phyloP scores from a whole-genome alignment of 371 early-diverging fungal species.

The Phascolomyces articulosus region DNA sequence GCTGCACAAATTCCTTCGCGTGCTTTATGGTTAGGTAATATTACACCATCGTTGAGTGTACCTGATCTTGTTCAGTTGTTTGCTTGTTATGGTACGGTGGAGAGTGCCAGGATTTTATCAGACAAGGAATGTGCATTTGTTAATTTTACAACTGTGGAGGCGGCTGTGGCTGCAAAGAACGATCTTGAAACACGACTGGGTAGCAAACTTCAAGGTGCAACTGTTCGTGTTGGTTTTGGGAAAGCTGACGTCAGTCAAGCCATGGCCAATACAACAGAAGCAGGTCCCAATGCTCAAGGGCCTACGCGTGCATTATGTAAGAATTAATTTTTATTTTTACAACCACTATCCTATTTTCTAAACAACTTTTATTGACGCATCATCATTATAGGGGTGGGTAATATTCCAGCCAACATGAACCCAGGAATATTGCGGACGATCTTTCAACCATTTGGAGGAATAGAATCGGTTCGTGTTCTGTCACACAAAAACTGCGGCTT shows the following conservation, averaged over 20 bases:
- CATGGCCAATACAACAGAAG: constrained; percentile 54
- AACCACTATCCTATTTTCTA: too few relatives aligned
- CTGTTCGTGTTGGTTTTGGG: constrained; percentile 39
- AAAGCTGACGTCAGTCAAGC: constrained; percentile 45
- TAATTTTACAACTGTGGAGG: constrained; percentile 35
- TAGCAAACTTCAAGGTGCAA: constrained; percentile 24
- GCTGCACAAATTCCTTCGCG: constrained; percentile 67
- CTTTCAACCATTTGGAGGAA: constrained; percentile 84
- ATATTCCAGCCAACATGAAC: constrained; percentile 84
- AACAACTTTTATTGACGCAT: not conserved
- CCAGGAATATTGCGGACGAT: constrained; percentile 75
- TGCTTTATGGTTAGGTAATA: constrained; percentile 92
- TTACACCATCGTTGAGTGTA: constrained; percentile 77
- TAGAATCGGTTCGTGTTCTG: constrained; percentile 93
- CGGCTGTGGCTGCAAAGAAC: constrained; percentile 40
- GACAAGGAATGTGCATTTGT: constrained; percentile 60
- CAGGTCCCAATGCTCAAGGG: constrained; percentile 41
- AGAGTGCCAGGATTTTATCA: constrained; percentile 87
- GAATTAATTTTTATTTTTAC: too few relatives aligned
- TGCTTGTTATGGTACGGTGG: constrained; percentile 87
- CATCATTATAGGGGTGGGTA: constrained; percentile 82
- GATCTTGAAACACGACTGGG: constrained; percentile 31
- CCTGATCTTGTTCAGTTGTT: constrained; percentile 83
- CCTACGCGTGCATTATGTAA: constrained; percentile 53
- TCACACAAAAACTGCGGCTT: constrained; percentile 98